Base-by-base conservation (phyloP, 352 stramenopile genomes). In the Phytophthora pisi region DNA sequence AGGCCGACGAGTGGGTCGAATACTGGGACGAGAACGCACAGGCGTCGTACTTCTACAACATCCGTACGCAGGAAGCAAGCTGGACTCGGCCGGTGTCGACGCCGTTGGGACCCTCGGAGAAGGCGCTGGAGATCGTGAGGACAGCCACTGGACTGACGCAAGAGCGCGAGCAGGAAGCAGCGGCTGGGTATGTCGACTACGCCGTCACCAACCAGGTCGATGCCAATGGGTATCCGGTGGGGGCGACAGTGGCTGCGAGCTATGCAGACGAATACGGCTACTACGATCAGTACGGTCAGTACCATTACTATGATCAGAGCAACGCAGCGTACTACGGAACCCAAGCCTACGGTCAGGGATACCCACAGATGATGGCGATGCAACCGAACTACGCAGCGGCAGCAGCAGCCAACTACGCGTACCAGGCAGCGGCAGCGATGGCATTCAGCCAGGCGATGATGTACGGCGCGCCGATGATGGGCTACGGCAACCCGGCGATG, bases 1-100 rank as follows among this genome's bases (percentile, higher is more conserved):
- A 62, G 23, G 57, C 74, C 6, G 84, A 91, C 5, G 85, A 96
- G 47, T 97, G 90, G 90, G 85, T 95, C 61, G 87, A 97, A 62
- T 96, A 96, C 68, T 96, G 88, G 90, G 90, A 97, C 66, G 90
- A 97, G 38, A 96, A 88, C 50, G 87, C 87, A 2, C 87, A 94
- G 38, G 88, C 90, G 16, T 95, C 82, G 40, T 97, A 97, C 62
- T 97, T 90, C 66, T 97, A 92, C 81, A 96, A 96, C 61, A 91
- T 89, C 30, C 79, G 81, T 6, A 97, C 90, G 1, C 88, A 97
- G 53, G 89, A 96, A 68, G 89, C 88, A 49, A 94, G 81, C 57
- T 96, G 89, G 89, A 95, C 86, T 57, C 79, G 85, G 3, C 85
- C 85, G 6, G 64, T 83, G 7, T 78, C 77, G 6, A 78, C 82